Conservation (phyloP, 225 moss, liverwort and hornwort genomes). For the Polytrichum commune region DNA sequence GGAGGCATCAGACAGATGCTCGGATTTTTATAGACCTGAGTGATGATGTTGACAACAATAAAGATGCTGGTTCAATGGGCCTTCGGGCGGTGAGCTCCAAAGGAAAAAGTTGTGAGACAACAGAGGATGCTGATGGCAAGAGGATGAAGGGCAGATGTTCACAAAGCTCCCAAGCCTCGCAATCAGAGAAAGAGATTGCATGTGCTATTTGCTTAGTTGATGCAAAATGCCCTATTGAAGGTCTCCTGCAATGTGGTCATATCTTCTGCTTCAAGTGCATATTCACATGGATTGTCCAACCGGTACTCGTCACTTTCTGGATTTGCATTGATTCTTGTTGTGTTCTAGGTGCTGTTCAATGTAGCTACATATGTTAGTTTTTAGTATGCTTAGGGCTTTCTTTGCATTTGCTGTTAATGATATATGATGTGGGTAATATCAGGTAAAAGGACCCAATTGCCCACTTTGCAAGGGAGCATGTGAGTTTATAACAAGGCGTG, state of each 20-base stretch:
- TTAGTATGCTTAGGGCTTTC: not conserved
- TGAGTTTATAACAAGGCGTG: constrained; percentile 69
- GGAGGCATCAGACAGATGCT: constrained; percentile 12
- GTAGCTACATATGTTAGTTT: not conserved
- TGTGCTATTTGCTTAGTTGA: constrained; percentile 83
- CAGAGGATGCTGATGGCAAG: constrained; percentile 14
- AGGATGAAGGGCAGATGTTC: constrained; percentile 10
- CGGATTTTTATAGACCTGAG: constrained; percentile 18
- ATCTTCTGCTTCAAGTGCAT: constrained; percentile 83
- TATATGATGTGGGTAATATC: constrained; percentile 24
- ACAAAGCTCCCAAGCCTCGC: constrained; percentile 29
- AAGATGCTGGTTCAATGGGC: constrained; percentile 16
- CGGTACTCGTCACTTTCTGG: constrained; percentile 31
- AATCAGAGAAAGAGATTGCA: constrained; percentile 42
- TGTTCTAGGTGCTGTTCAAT: not conserved
- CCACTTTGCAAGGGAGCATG: constrained; percentile 82
- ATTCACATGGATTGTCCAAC: constrained; percentile 68
- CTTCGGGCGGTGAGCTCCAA: constrained; percentile 6
- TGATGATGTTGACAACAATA: constrained; percentile 25
- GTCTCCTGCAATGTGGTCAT: constrained; percentile 83
- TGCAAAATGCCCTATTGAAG: constrained; percentile 50
- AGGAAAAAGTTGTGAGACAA: constrained; percentile 11
- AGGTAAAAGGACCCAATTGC: constrained; percentile 52
- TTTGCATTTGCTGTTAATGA: too few species aligned
- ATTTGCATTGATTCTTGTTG: not conserved